Percentiles rank a stretch among this genome's conserved stretches.
Conservation (phyloP, 2,329 filamentous ascomycete species). For the Clarireedia paspali region DNA sequence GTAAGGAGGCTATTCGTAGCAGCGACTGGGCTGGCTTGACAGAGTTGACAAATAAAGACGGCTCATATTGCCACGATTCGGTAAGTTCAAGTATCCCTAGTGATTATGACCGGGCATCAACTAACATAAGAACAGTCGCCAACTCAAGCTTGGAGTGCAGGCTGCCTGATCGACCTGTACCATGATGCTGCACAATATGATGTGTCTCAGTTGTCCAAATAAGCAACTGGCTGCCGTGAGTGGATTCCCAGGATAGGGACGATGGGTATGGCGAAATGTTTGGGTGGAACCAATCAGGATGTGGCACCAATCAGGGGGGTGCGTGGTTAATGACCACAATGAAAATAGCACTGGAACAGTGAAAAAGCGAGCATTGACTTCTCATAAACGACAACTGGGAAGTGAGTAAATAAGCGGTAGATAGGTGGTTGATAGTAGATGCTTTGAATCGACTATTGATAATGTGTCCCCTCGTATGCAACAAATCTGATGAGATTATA, state of each 20-base stretch:
- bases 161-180: constrained; percentile 91
- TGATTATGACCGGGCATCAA: constrained; percentile 10
- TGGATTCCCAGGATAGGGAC: neutral
- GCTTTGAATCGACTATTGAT: too few relatives aligned
- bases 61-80: constrained; percentile 78
- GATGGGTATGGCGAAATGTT: neutral
- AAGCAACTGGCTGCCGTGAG: neutral
- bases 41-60: constrained; percentile 87
- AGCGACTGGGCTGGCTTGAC: constrained; percentile 85
- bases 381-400: too few relatives aligned
- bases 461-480: too few relatives aligned
- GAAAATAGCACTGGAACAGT: too few relatives aligned
- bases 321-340: too few relatives aligned
- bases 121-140: constrained; percentile 55
- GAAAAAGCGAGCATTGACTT: neutral
- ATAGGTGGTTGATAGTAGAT: too few relatives aligned
- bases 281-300: too few relatives aligned
- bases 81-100: constrained; percentile 44
- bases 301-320: too few relatives aligned
- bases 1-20: constrained; percentile 74
- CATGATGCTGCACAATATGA: constrained; percentile 64
- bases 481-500: too few relatives aligned
- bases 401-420: too few relatives aligned
- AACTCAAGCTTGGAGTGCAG: constrained; percentile 93
- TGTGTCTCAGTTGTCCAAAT: constrained; percentile 14